Conservation (phyloP, 176 grass and related monocot genomes). For the Otatea glauca region DNA sequence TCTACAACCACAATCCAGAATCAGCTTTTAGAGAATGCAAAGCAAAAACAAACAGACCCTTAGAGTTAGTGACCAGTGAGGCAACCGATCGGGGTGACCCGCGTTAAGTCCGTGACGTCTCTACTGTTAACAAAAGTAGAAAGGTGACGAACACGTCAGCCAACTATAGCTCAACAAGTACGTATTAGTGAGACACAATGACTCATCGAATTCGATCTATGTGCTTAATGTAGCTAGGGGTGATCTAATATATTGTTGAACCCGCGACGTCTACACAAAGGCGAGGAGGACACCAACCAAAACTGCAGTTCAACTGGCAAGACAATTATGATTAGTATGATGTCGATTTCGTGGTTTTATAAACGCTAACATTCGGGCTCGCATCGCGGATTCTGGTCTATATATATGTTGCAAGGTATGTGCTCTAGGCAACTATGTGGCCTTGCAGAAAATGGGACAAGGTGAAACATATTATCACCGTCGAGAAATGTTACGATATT, state of each 20-base stretch:
- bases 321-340: neutral
- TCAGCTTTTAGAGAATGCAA: too few relatives aligned
- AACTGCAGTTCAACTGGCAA: neutral
- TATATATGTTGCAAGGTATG: neutral
- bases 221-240: too few relatives aligned
- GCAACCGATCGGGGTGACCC: conserved; percentile 28
- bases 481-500: too few relatives aligned
- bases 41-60: too few relatives aligned
- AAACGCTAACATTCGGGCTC: neutral
- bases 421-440: neutral
- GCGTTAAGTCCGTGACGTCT: neutral
- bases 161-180: neutral
- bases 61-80: conserved; percentile 27
- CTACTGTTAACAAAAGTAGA: too few relatives aligned
- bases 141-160: neutral
- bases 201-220: too few relatives aligned
- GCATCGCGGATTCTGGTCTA: neutral
- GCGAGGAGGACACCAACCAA: neutral
- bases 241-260: too few relatives aligned
- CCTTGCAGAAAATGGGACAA: neutral
- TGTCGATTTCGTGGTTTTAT: neutral
- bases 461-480: too few relatives aligned
- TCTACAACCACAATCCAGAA: too few relatives aligned
- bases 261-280: neutral
- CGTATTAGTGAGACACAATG: too few relatives aligned